Evolutionary conservation across 495 filamentous ascomycete species (phyloP).

Genomic region (Chaetomium fimeti): DNA sequence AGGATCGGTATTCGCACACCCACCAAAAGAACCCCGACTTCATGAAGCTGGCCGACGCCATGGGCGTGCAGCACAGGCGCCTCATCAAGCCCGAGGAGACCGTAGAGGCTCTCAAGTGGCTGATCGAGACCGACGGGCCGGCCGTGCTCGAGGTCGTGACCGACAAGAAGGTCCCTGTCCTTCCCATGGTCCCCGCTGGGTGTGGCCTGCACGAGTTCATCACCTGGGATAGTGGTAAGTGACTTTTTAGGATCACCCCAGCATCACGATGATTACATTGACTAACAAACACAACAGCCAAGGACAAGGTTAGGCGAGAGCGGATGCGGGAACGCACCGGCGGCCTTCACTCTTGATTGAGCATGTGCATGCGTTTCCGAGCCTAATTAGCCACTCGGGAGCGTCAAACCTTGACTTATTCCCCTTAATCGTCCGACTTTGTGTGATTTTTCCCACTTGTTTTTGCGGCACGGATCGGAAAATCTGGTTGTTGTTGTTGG

Average conservation of each 20-base stretch:
- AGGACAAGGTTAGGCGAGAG: slow-evolving; percentile 70
- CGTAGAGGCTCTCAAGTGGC: slow-evolving; percentile 76
- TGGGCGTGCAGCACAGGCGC: slow-evolving; percentile 70
- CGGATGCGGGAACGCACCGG: slow-evolving; percentile 68
- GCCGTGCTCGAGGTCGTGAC: slow-evolving; percentile 65
- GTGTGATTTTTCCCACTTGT: not conserved
- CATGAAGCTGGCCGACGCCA: slow-evolving; percentile 78
- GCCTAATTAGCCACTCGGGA: too few relatives aligned
- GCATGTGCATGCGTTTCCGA: not conserved
- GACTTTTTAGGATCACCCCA: not conserved
- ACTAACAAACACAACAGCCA: slow-evolving; percentile 54
- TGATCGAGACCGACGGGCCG: slow-evolving; percentile 78
- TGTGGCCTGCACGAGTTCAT: slow-evolving; percentile 89
- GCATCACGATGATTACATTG: slow-evolving; percentile 21
- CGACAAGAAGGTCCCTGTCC: slow-evolving; percentile 92
- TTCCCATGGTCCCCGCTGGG: slow-evolving; percentile 94
- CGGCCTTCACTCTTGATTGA: slow-evolving; percentile 51
- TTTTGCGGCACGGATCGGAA: slow-evolving; percentile 16
- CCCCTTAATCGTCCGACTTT: slow-evolving; percentile 13
- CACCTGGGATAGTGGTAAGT: slow-evolving; percentile 77
- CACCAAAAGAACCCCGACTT: slow-evolving; percentile 89
- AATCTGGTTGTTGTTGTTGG: slow-evolving; percentile 3
- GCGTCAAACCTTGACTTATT: slow-evolving; percentile 15
- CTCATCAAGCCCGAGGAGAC: slow-evolving; percentile 69
- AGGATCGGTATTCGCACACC: slow-evolving; percentile 87